Conservation (phyloP, 1,284 basidiomycete species). For the Butyriboletus pseudospeciosus region DNA sequence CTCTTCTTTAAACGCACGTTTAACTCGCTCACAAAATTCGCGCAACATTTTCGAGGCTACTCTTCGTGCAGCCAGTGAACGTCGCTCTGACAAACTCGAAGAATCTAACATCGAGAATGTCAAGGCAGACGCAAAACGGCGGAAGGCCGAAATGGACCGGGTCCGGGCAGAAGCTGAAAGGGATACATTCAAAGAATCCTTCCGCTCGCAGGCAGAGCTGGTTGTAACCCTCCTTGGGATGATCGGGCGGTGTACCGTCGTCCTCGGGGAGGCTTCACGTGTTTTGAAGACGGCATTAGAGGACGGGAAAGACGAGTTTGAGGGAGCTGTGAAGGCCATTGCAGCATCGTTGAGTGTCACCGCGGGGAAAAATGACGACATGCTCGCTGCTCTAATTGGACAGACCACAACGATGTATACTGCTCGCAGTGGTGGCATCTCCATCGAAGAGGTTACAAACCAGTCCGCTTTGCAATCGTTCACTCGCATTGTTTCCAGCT, state of each 20-base stretch:
- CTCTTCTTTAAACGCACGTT: slow-evolving; percentile 55
- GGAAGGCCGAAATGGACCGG: slow-evolving; percentile 70
- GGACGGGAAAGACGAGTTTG: slow-evolving; percentile 39
- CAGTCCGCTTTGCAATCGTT: slow-evolving; percentile 33
- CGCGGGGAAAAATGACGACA: slow-evolving; percentile 63
- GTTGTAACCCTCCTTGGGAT: slow-evolving; percentile 71
- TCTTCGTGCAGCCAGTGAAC: slow-evolving; percentile 74
- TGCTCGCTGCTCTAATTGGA: slow-evolving; percentile 61
- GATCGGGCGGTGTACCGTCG: slow-evolving; percentile 74
- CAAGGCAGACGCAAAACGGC: slow-evolving; percentile 64
- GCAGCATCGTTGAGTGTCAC: slow-evolving; percentile 50
- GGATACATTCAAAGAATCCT: slow-evolving; percentile 61
- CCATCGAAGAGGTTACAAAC: slow-evolving; percentile 44
- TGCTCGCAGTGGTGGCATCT: slow-evolving; percentile 31
- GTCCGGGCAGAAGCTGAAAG: slow-evolving; percentile 67
- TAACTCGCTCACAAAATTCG: slow-evolving; percentile 71
- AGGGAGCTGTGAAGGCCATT: slow-evolving; percentile 42
- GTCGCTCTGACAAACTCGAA: slow-evolving; percentile 76
- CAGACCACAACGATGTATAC: slow-evolving; percentile 57
- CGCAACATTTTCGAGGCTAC: slow-evolving; percentile 79
- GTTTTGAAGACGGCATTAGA: slow-evolving; percentile 48
- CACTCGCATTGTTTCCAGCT: slow-evolving; percentile 43
- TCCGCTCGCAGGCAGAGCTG: slow-evolving; percentile 63
- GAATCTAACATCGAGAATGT: slow-evolving; percentile 68
- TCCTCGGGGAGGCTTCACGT: slow-evolving; percentile 63